These are phyloP conservation scores for Novakomyces olei DNA, from an alignment of 805 yeast species.

Conservation along the genomic window DNA sequence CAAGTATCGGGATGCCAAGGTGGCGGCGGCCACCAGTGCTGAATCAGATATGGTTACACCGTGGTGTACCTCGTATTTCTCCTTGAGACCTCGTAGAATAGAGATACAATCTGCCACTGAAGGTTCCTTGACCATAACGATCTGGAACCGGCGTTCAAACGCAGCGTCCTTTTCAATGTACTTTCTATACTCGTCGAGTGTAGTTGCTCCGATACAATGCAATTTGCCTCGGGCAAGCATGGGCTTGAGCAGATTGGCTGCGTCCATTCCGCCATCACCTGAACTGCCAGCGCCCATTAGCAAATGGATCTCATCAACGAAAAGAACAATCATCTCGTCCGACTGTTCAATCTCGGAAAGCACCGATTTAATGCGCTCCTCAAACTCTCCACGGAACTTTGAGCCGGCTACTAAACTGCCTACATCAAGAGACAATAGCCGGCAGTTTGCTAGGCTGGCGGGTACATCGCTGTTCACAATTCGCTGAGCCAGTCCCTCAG, in stretches of 20 bases:
- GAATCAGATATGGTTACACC: slow-evolving; percentile 91
- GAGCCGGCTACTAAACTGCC: slow-evolving; percentile 98
- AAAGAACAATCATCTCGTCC: slow-evolving; percentile 62
- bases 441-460: slow-evolving; percentile 55
- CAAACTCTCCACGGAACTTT: slow-evolving; percentile 94
- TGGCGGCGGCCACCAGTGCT: slow-evolving; percentile 86
- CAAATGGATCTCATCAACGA: slow-evolving; percentile 97
- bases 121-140: slow-evolving; percentile 88
- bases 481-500: slow-evolving; percentile 96
- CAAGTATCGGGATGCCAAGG: slow-evolving; percentile 76
- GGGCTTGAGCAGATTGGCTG: slow-evolving; percentile 89
- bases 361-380: slow-evolving; percentile 93
- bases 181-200: slow-evolving; percentile 81
- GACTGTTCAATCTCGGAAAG: slow-evolving; percentile 67
- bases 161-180: slow-evolving; percentile 94
- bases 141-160: slow-evolving; percentile 94
- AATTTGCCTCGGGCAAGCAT: slow-evolving; percentile 90
- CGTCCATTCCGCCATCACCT: slow-evolving; percentile 78
- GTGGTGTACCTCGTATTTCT: slow-evolving; percentile 87
- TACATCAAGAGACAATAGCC: slow-evolving; percentile 68
- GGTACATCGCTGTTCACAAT: slow-evolving; percentile 93
- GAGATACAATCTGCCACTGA: slow-evolving; percentile 85
- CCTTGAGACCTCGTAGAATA: slow-evolving; percentile 85
- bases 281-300: slow-evolving; percentile 52
- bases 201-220: slow-evolving; percentile 97